Percentiles rank a stretch among this genome's conserved stretches.
Conservation (phyloP, 2,329 filamentous ascomycete species). For the Fusarium buharicum region DNA sequence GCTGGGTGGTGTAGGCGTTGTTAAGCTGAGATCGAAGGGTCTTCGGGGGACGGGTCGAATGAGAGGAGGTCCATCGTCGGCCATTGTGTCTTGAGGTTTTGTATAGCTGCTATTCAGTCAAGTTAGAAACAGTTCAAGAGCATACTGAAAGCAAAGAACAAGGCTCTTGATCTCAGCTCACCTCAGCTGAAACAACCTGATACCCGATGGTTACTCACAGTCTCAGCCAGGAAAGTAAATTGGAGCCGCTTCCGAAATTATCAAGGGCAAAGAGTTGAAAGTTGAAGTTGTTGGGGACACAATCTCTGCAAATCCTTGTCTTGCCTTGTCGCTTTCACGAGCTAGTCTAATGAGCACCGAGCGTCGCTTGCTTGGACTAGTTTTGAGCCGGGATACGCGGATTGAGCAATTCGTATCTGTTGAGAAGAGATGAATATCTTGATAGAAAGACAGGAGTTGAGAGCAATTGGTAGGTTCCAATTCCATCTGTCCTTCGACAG, state of each 20-base stretch:
- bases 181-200: constrained; percentile 9
- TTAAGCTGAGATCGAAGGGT: constrained; percentile 71
- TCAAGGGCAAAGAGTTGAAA: constrained; percentile 1
- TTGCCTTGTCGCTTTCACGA: constrained; percentile 10
- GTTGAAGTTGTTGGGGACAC: constrained; percentile 22
- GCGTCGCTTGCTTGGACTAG: constrained; percentile 17
- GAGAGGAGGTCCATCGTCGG: constrained; percentile 63
- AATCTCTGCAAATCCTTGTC: constrained; percentile 24
- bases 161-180: constrained; percentile 9
- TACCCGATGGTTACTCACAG: constrained; percentile 30
- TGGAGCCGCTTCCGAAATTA: constrained; percentile 14
- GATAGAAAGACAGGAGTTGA: background rate
- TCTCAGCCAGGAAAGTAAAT: constrained; percentile 5
- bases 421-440: background rate
- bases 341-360: constrained; percentile 26
- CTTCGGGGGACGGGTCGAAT: constrained; percentile 77
- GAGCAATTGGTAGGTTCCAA: background rate
- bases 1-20: constrained; percentile 57
- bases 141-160: background rate
- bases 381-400: constrained; percentile 33
- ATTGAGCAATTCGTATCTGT: constrained; percentile 2
- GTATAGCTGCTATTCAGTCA: background rate
- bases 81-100: constrained; percentile 45
- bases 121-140: background rate
- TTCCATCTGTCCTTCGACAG: background rate